Percentiles rank a stretch among this genome's conserved stretches.
These are phyloP conservation scores for Pterulicium gracile DNA, from an alignment of 1,284 basidiomycete genomes.

Conservation along the genomic window DNA sequence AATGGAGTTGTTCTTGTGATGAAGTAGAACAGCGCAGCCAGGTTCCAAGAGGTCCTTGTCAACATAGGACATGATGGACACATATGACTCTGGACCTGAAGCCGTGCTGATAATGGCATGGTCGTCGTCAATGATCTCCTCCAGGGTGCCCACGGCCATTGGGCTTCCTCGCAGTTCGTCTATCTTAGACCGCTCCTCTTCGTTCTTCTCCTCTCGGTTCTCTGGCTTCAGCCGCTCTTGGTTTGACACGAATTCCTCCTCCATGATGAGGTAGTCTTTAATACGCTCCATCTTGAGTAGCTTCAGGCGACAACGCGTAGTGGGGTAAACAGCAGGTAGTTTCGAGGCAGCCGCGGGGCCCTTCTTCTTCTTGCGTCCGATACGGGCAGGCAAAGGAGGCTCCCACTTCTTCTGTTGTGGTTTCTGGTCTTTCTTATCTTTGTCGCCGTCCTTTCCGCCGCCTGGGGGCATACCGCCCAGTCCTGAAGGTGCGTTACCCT, in stretches of 20 bases:
- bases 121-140: constrained; percentile 99
- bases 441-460: constrained; percentile 35
- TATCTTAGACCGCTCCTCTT: constrained; percentile 89
- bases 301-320: constrained; percentile 91
- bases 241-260: constrained; percentile 97
- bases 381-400: constrained; percentile 93
- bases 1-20: constrained; percentile 94
- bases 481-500: constrained; percentile 80
- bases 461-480: constrained; percentile 30
- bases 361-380: constrained; percentile 89
- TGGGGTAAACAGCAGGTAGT: constrained; percentile 89
- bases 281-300: constrained; percentile 96
- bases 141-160: constrained; percentile 94
- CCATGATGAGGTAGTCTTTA: constrained; percentile 95
- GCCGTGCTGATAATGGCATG: constrained; percentile 96
- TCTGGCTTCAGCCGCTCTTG: constrained; percentile 86
- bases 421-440: constrained; percentile 57
- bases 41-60: constrained; percentile 98
- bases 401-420: constrained; percentile 91
- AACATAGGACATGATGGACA: constrained; percentile 97
- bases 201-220: constrained; percentile 88
- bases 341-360: constrained; percentile 90
- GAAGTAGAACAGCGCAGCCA: constrained; percentile 89
- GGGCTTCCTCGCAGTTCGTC: constrained; percentile 94
- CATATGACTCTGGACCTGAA: constrained; percentile 95